Evolutionary conservation across 2,329 filamentous ascomycete genomes (phyloP), one percentile per base, ranked within the genome.

Genomic region (Hypoxylon sp.): DNA sequence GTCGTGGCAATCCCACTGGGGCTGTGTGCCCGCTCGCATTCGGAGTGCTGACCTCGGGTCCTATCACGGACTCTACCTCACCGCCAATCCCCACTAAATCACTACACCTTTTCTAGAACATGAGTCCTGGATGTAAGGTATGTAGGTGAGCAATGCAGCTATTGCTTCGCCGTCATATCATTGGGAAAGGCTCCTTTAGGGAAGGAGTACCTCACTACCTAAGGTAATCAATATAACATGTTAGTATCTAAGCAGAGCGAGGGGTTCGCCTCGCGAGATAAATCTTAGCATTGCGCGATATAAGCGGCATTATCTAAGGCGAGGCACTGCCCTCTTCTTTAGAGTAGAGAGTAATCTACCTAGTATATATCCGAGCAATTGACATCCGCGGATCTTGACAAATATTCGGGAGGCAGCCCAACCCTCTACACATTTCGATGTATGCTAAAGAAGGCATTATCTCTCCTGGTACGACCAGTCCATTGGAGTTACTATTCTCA

Each of bases 1-100:
- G 23, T 49, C 55, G 55, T 58, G 43, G 21, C 30, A 2, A 34
- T 34, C 41, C 52, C 38, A 55, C 38, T 46, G 23, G 36, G 43
- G 41, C n/a, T n/a, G n/a, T 48, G 28, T 36, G 53, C 41, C 25
- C 17, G 30, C 43, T 60, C 57, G 58, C 38, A 46, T 46, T 53
- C 50, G 58, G 58, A 43, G 49, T 36, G 17, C 38, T 62, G 50
- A 43, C 51, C 50, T n/a, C n/a, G n/a, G n/a, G n/a, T n/a, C n/a
- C n/a, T 56, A 56, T 55, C 50, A n/a, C 5, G 19, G 5, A 14
- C 17, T 41, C 1, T 36, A n/a, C 38, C 19, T 56, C 59, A 62
- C 51, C 59, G 59, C 59, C 48, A 3, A 53, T 30, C 38, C 38
- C 11, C 17, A 32, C 23, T 4, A 13, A 30, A 36, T 34, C 23